Evolutionary conservation across 805 yeast species (phyloP), one percentile per base, ranked within the genome.

Genomic region (Debaryomyces castellii): DNA sequence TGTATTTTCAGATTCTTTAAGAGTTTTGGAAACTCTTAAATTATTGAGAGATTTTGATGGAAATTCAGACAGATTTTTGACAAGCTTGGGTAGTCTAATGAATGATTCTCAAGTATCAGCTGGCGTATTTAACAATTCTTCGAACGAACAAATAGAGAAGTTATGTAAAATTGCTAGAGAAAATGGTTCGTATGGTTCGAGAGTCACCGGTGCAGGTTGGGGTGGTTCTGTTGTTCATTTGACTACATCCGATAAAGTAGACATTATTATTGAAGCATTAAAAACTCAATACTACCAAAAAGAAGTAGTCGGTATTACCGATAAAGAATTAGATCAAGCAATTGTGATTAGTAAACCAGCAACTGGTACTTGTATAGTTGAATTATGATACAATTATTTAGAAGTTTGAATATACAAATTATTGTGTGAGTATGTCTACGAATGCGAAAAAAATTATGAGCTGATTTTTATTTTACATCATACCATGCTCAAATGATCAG

Each of bases 121-220:
- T 43, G 65, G 71, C 27, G 51, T 64, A 23, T 60, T 71, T 28
- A 79, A 73, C 63, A 73, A 81, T 45, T 80, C 85, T 44, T 81
- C 87, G 3, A 77, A 78, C 50, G 71, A 71, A 1, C 83, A 77
- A 49, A 73, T 82, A 45, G 79, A 83, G 45, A 60, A 64, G 10
- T 60, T 85, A 33, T 80, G 85, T 55, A 44, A 57, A 7, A 74
- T 85, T 42, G 89, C 87, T 3, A 58, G 67, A 34, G 58, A 51
- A 1, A 71, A 76, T 48, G 90, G 89, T 3, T 70, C 87, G 1
- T 71, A 63, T 47, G 90, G 90, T 14, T 80, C 87, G 1, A 71
- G 91, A 44, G 74, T 82, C n/a, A 84, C 90, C 8, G 91, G 90
- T 22, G 90, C 91, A 16, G 91, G 91, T 3, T 85, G 82, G 76